phyloP scores from a whole-genome alignment of 2,329 filamentous ascomycete genomes.

The Talaromyces sp. region DNA sequence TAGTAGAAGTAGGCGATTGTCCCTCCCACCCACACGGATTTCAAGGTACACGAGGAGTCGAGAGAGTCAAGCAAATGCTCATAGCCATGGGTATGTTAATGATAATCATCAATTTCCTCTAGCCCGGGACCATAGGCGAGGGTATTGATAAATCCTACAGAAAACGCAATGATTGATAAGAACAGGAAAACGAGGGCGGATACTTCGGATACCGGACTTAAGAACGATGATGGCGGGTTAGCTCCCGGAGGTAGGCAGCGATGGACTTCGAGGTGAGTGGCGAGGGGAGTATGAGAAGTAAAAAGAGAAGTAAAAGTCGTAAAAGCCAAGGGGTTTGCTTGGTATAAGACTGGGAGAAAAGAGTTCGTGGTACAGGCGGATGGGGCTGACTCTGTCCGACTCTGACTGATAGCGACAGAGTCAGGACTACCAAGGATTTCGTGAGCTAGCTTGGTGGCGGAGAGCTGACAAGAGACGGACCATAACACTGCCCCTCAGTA shows the following conservation, averaged over 20 bases:
- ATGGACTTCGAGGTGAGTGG: neutral
- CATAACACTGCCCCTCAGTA: neutral
- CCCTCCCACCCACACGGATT: neutral
- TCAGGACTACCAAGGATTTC: neutral
- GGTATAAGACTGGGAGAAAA: neutral
- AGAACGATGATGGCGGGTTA: neutral
- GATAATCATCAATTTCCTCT: neutral
- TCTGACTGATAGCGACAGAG: neutral
- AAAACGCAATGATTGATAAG: neutral
- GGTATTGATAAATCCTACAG: neutral
- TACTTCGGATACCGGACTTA: slow-evolving; percentile 3
- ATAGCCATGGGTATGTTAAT: neutral
- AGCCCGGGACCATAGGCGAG: neutral
- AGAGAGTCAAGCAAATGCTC: neutral
- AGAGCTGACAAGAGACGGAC: neutral
- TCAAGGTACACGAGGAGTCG: slow-evolving; percentile 1
- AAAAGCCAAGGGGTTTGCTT: neutral
- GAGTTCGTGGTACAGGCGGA: neutral
- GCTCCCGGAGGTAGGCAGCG: neutral
- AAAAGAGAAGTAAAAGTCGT: neutral
- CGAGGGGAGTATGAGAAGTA: neutral
- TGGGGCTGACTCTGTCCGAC: neutral
- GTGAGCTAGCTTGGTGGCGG: slow-evolving; percentile 1
- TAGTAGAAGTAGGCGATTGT: neutral
- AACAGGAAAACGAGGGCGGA: neutral